Evolutionary conservation across 352 stramenopile species (phyloP).

Genomic region (Phytophthora sansomeana): DNA sequence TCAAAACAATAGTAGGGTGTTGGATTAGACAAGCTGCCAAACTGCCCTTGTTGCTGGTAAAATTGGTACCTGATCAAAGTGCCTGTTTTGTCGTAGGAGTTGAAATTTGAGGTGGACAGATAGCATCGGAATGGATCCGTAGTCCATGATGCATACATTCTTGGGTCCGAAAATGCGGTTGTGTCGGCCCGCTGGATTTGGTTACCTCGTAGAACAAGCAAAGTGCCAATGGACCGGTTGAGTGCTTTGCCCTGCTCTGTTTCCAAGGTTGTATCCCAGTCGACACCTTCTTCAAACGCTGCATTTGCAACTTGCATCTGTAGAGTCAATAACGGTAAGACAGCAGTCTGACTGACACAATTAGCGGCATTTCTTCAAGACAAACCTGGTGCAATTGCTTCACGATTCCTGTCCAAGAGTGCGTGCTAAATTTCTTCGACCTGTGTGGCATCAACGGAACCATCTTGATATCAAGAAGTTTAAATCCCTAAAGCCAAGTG

Average conservation of each 20-base stretch:
- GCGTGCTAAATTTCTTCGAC: constrained; percentile 77
- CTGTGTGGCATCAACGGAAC: constrained; percentile 69
- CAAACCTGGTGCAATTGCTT: constrained; percentile 76
- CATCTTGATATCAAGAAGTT: constrained; percentile 78
- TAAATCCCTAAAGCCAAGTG: constrained; percentile 52
- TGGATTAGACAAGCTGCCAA: constrained; percentile 8
- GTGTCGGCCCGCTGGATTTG: constrained; percentile 27
- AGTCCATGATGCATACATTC: constrained; percentile 59
- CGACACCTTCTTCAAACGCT: constrained; percentile 65
- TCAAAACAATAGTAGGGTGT: neutral
- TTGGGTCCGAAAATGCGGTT: constrained; percentile 48
- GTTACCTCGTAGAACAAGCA: constrained; percentile 63
- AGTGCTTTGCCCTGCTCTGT: constrained; percentile 29
- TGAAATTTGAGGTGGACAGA: constrained; percentile 47
- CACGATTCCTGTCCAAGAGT: constrained; percentile 79
- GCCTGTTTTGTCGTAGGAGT: constrained; percentile 74
- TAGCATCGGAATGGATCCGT: constrained; percentile 44
- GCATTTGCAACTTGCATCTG: constrained; percentile 77
- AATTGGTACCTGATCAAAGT: constrained; percentile 53
- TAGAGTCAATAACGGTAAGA: neutral
- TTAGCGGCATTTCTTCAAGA: neutral
- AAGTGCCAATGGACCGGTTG: constrained; percentile 56
- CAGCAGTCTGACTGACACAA: neutral
- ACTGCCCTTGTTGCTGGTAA: neutral
- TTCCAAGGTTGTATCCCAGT: constrained; percentile 59